A percentile compares a stretch with the other conserved stretches of the same genome.
Conservation (phyloP, 805 yeast species). For the Kodamaea hsintzibuensis region DNA sequence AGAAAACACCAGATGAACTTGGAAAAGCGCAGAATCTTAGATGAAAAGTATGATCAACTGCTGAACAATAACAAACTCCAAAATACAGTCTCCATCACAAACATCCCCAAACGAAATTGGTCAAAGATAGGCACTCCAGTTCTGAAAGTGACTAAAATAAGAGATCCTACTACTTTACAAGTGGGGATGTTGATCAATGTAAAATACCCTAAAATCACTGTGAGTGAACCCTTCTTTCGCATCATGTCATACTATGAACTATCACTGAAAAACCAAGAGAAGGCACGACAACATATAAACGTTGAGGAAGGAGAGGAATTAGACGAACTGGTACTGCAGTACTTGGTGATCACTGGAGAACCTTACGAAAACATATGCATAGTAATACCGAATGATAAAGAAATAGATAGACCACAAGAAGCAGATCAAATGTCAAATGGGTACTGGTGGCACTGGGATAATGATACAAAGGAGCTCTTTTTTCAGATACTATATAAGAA, state of each 20-base stretch:
- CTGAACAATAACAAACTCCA: constrained; percentile 1
- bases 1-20: constrained; percentile 76
- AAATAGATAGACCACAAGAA: constrained; percentile 36
- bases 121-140: constrained; percentile 73
- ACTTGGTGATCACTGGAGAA: constrained; percentile 78
- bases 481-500: constrained; percentile 59
- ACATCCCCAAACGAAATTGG: constrained; percentile 47
- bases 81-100: constrained; percentile 32
- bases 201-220: constrained; percentile 52
- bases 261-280: constrained; percentile 39
- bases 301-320: constrained; percentile 18
- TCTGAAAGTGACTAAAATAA: constrained; percentile 63
- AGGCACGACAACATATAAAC: constrained; percentile 25
- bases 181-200: constrained; percentile 68
- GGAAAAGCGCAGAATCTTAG: constrained; percentile 51
- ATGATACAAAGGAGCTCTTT: constrained; percentile 64
- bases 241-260: constrained; percentile 78
- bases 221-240: constrained; percentile 61
- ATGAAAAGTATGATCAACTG: constrained; percentile 29
- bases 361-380: constrained; percentile 84
- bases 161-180: constrained; percentile 58
- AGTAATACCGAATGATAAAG: constrained; percentile 67
- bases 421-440: constrained; percentile 25
- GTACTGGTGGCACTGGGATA: constrained; percentile 76
- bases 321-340: constrained; percentile 51